Evolutionary conservation across 2,329 filamentous ascomycete species (phyloP).

Genomic region (Podosphaera xanthii): DNA sequence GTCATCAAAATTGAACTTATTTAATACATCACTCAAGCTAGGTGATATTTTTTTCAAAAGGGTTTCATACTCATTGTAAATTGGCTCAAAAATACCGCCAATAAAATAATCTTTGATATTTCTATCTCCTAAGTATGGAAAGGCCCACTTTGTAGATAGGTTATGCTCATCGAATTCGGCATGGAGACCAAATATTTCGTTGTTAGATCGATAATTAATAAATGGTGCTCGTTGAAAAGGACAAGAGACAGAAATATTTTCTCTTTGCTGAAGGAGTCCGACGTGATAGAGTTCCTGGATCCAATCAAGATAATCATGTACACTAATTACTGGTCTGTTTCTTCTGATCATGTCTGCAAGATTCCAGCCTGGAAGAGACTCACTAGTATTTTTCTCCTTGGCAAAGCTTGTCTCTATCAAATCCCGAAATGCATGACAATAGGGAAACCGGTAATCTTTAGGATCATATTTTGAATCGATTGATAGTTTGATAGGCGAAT

Average conservation of each 20-base stretch:
- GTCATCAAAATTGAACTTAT: not conserved
- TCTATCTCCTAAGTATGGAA: not conserved
- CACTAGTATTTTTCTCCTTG: not conserved
- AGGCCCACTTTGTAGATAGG: not conserved
- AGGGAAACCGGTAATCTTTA: conserved; percentile 8
- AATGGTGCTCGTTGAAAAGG: not conserved
- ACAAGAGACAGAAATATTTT: not conserved
- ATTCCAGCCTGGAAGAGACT: not conserved
- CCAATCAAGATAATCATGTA: not conserved
- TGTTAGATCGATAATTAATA: not conserved
- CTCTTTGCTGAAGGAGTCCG: conserved; percentile 4
- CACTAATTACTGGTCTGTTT: not conserved
- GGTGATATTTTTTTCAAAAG: not conserved
- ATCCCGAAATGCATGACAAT: conserved; percentile 15
- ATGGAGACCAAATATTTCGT: not conserved
- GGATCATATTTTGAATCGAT: not conserved
- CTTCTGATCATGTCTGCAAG: not conserved
- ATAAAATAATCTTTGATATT: not conserved
- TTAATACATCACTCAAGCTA: not conserved
- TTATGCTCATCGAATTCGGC: not conserved
- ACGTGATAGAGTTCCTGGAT: not conserved
- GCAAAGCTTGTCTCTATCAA: conserved; percentile 9
- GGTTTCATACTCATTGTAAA: not conserved
- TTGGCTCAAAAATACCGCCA: not conserved
- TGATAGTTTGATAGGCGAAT: conserved; percentile 13